Conservation (phyloP, 306 rosid genomes). For the Gillenia trifoliata region DNA sequence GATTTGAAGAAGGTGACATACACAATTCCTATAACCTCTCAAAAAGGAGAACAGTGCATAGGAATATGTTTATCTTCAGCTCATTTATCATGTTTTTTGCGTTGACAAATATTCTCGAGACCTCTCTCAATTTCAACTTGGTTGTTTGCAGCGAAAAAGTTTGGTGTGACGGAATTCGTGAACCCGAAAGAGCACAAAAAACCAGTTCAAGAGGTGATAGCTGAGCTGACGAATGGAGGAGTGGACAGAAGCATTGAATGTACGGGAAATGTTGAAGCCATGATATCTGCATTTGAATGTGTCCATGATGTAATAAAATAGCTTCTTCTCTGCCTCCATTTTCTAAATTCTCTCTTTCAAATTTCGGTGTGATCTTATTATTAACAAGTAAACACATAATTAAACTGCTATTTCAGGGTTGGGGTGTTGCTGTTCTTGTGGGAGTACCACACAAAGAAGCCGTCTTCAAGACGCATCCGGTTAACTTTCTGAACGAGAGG, state of each 20-base stretch:
- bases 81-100: not conserved
- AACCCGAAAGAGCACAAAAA: conserved; percentile 41
- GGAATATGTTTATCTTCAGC: not conserved
- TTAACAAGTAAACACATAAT: not conserved
- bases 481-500: conserved; percentile 33
- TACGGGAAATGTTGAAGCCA: conserved; percentile 38
- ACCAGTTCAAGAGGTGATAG: conserved; percentile 32
- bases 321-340: not conserved
- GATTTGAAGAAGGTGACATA: conserved; percentile 62
- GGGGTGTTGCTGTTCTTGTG: conserved; percentile 41
- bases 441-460: conserved; percentile 15
- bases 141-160: conserved; percentile 32
- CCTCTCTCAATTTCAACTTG: not conserved
- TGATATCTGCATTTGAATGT: conserved; percentile 53
- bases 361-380: not conserved
- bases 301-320: conserved; percentile 40
- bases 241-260: conserved; percentile 22
- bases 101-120: not conserved
- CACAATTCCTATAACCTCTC: not conserved
- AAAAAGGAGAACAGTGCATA: not conserved
- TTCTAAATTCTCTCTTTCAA: not conserved
- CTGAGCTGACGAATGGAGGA: not conserved
- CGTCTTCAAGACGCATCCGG: conserved; percentile 29
- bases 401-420: conserved; percentile 32
- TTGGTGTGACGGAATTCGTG: conserved; percentile 47